Evolutionary conservation across 2,329 filamentous ascomycete species (phyloP), one percentile per base, ranked within the genome.

Genomic region (Cytospora mali): DNA sequence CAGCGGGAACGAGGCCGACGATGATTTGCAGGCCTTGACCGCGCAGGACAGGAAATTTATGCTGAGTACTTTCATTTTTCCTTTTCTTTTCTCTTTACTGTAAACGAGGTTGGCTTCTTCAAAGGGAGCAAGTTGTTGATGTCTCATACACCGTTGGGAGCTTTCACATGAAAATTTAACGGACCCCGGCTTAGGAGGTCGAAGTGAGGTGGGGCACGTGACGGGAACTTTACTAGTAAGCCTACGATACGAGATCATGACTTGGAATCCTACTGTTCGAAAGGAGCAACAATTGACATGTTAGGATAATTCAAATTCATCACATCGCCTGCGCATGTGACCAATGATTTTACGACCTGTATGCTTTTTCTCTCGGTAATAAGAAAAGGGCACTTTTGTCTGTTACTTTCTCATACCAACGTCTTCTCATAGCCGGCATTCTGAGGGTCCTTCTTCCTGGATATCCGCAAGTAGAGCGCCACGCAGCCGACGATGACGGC

Each of bases 21-120:
- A 88, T 62, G 87, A 85, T 79, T 96, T 97, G 89, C 95, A 99
- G 62, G 90, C 83, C 82, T 97, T 98, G 74, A 96, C 90, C 66
- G 95, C 94, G 82, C 95, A 99, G 71, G 92, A 95, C 68, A 98
- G 82, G 78, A 99, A 99, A 79, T 98, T 98, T 71, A 96, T 88
- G 65, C 93, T 97, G 58, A 98, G 86, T 66, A 98, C 82, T 77
- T 98, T 98, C 95, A 99, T 99, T 65, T 69, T 18, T 55, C 27
- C 42, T 5, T 46, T n/a, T 46, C 29, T 21, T 58, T 57, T 51
- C 42, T 66, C 60, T 28, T 39, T 55, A 64, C 31, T 42, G 55
- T 46, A 13, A 46, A 2, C 5, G 7, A 10, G 9, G 42, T 7
- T 28, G 28, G 33, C 13, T 60, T 46, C 21, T 25, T 50, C 10